These are phyloP conservation scores for Penstemon davidsonii DNA, from an alignment of 257 asterid species.

Conservation along the genomic window DNA sequence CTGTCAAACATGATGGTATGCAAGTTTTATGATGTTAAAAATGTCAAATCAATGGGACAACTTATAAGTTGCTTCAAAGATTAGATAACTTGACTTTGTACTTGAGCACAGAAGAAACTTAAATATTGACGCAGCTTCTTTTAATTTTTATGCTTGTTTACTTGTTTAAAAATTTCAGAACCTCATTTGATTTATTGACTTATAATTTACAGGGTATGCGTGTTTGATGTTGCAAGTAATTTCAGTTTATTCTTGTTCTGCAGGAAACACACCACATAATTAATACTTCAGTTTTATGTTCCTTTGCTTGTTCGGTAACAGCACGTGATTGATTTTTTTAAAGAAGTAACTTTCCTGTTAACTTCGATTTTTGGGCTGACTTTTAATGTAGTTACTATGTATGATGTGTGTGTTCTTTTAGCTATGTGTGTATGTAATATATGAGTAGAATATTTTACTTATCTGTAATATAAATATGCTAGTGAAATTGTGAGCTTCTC, in stretches of 20 bases:
- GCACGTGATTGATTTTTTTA: not conserved
- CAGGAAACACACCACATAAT: no score
- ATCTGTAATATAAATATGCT: not conserved
- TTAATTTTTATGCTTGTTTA: not conserved
- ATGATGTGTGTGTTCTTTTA: not conserved
- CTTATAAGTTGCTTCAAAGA: not conserved
- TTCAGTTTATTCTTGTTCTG: no score
- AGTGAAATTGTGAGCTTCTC: not conserved
- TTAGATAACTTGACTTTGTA: conserved; percentile 13
- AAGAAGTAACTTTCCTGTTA: conserved; percentile 1
- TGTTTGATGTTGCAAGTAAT: no score
- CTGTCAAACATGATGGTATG: not conserved
- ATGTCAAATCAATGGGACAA: not conserved
- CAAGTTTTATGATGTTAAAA: not conserved
- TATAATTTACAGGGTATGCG: no score
- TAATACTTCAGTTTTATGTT: not conserved
- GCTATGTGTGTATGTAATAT: not conserved
- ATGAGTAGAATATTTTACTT: not conserved
- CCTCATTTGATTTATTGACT: not conserved
- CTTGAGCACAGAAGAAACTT: conserved; percentile 6
- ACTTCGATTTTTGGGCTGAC: not conserved
- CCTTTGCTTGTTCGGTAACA: conserved; percentile 1
- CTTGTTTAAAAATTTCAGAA: not conserved
- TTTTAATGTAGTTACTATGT: conserved; percentile 3
- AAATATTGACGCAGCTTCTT: not conserved